Evolutionary conservation across 176 grass and related monocot species (phyloP).

Genomic region (Urochloa ruziziensis): DNA sequence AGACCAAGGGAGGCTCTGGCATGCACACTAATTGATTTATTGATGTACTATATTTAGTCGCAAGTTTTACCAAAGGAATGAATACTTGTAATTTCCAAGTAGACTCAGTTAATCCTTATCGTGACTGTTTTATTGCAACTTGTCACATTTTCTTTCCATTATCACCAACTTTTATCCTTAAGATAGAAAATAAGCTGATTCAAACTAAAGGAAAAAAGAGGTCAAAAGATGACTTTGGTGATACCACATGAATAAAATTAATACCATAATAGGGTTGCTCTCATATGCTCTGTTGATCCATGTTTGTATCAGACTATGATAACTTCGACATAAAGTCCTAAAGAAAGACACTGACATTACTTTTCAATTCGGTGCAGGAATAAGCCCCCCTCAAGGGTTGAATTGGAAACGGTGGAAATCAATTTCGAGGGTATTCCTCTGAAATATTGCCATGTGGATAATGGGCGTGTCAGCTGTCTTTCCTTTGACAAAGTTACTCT

Average conservation of each 20-base stretch:
- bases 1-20: not conserved
- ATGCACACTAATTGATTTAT: not conserved
- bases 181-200: slow-evolving; percentile 1
- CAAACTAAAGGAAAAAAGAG: not conserved
- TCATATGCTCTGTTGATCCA: not conserved
- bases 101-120: not conserved
- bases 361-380: slow-evolving; percentile 28
- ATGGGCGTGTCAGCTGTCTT: slow-evolving; percentile 59
- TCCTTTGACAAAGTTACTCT: slow-evolving; percentile 43
- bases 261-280: not conserved
- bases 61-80: not conserved
- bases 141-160: not conserved
- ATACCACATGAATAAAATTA: not conserved
- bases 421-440: slow-evolving; percentile 42
- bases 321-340: not conserved
- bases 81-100: not conserved
- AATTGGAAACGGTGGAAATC: slow-evolving; percentile 46
- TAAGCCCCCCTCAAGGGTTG: slow-evolving; percentile 44
- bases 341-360: not conserved
- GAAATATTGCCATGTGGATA: slow-evolving; percentile 58
- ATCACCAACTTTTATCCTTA: not conserved
- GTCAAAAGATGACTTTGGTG: not conserved
- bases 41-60: not conserved
- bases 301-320: not conserved
- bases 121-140: not conserved